Percentiles rank a stretch among this genome's conserved stretches.
Evolutionary conservation across 106 monocot species (phyloP).

Genomic region (Acorus calamus): DNA sequence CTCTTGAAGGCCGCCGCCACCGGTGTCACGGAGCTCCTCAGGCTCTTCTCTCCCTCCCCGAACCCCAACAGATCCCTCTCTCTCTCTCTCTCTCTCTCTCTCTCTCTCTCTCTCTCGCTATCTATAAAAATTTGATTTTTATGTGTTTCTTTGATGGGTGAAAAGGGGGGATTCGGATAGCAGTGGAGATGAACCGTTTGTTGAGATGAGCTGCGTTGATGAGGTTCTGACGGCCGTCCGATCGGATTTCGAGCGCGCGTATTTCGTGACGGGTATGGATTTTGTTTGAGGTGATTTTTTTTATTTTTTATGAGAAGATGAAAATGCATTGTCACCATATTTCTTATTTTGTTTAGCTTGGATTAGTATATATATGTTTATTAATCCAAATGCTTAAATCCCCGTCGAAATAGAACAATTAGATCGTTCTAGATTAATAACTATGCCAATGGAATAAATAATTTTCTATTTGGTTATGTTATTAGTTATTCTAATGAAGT

Average conservation of each 20-base stretch:
- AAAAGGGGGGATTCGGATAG: not conserved
- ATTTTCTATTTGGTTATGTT: too few relatives aligned
- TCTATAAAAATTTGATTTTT: not conserved
- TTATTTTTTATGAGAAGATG: too few relatives aligned
- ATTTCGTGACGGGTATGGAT: slow-evolving; percentile 47
- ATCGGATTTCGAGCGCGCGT: slow-evolving; percentile 35
- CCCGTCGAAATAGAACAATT: too few relatives aligned
- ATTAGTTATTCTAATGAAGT: too few relatives aligned
- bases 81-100: not conserved
- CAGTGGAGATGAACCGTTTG: slow-evolving; percentile 1
- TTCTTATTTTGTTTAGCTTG: too few relatives aligned
- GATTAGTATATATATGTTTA: too few relatives aligned
- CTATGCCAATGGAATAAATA: too few relatives aligned
- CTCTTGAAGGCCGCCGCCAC: slow-evolving; percentile 31
- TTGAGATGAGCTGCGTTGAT: slow-evolving; percentile 22
- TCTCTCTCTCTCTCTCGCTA: not conserved
- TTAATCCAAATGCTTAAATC: too few relatives aligned
- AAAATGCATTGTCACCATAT: too few relatives aligned
- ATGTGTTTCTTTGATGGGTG: not conserved
- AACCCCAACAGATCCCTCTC: not conserved
- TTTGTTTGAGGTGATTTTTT: too few relatives aligned
- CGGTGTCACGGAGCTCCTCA: slow-evolving; percentile 41
- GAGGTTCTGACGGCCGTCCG: slow-evolving; percentile 34
- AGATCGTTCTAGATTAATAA: too few relatives aligned
- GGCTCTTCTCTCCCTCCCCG: slow-evolving; percentile 18